A percentile compares a stretch with the other conserved stretches of the same genome.
phyloP scores from a whole-genome alignment of 1,284 basidiomycete species.

The Puccinia brachypodii region DNA sequence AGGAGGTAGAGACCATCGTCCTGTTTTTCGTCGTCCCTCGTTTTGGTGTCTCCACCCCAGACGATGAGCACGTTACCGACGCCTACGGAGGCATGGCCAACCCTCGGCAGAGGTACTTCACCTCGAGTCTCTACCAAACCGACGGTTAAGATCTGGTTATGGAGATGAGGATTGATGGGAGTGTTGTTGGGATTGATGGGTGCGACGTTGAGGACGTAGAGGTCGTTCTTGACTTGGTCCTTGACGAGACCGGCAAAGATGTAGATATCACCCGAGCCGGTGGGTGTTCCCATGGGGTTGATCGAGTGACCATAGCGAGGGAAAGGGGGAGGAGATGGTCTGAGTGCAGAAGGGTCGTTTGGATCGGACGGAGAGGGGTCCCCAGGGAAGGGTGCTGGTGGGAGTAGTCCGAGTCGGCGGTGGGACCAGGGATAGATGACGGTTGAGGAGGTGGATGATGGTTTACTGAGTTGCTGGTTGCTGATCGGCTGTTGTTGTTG shows the following conservation, averaged over 20 bases:
- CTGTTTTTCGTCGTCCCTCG: constrained; percentile 68
- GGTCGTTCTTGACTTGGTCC: constrained; percentile 86
- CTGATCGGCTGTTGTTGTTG: neutral
- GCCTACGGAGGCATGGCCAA: constrained; percentile 93
- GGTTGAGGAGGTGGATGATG: constrained; percentile 30
- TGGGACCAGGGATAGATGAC: constrained; percentile 71
- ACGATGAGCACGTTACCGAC: constrained; percentile 94
- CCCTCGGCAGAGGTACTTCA: constrained; percentile 82
- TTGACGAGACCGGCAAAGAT: constrained; percentile 95
- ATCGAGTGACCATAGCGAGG: constrained; percentile 96
- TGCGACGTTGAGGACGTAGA: constrained; percentile 79
- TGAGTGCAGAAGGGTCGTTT: constrained; percentile 65
- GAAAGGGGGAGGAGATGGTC: constrained; percentile 67
- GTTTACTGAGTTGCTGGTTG: neutral
- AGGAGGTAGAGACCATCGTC: constrained; percentile 94
- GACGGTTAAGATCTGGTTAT: constrained; percentile 61
- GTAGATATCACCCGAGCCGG: constrained; percentile 77
- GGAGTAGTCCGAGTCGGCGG: constrained; percentile 67
- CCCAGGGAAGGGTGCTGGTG: constrained; percentile 67
- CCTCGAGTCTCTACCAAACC: constrained; percentile 68
- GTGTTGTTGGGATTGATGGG: constrained; percentile 55
- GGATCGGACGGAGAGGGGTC: constrained; percentile 64
- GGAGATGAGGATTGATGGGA: constrained; percentile 48
- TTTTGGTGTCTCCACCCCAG: constrained; percentile 96
- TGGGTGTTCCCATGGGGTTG: constrained; percentile 70